A percentile compares a stretch with the other conserved stretches of the same genome.
phyloP scores from a whole-genome alignment of 2,329 filamentous ascomycete species.

The Torrubiella hemipterigena region DNA sequence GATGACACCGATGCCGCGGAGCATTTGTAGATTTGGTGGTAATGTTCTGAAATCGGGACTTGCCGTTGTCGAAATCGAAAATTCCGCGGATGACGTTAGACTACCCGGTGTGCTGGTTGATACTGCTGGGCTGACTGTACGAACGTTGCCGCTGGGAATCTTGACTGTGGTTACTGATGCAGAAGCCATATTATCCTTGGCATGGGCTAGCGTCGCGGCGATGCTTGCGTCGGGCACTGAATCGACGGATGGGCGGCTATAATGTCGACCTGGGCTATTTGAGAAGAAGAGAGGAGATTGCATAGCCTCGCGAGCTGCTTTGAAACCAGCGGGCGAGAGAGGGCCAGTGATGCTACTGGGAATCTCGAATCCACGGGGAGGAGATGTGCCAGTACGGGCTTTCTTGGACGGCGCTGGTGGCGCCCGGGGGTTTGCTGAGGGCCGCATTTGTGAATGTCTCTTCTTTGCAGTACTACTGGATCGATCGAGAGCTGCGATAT shows the following conservation, averaged over 20 bases:
- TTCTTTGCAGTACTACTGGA: no score
- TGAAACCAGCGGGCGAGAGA: constrained; percentile 11
- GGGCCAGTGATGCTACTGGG: constrained; percentile 14
- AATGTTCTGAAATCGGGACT: constrained; percentile 39
- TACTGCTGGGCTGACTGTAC: constrained; percentile 31
- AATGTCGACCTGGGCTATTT: constrained; percentile 23
- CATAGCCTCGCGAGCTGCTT: constrained; percentile 21
- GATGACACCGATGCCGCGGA: constrained; percentile 54
- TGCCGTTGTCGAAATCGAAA: constrained; percentile 33
- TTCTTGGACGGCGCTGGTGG: constrained; percentile 31
- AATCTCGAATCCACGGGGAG: constrained; percentile 32
- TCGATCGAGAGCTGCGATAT: no score
- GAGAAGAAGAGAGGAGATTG: constrained; percentile 43
- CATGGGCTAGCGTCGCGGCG: constrained; percentile 31
- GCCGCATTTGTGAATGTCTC: no score
- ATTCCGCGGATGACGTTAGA: constrained; percentile 40
- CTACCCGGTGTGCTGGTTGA: constrained; percentile 40
- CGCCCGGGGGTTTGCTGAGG: no score
- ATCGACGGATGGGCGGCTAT: constrained; percentile 23
- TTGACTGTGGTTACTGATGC: constrained; percentile 41
- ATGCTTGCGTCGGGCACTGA: constrained; percentile 32
- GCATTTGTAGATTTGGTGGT: constrained; percentile 37
- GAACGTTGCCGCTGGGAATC: constrained; percentile 41
- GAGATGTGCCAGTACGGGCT: constrained; percentile 31
- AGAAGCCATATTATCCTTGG: constrained; percentile 29